Evolutionary conservation across 2,329 filamentous ascomycete species (phyloP), one percentile per base, ranked within the genome.

Genomic region (Colletotrichum spinosum): DNA sequence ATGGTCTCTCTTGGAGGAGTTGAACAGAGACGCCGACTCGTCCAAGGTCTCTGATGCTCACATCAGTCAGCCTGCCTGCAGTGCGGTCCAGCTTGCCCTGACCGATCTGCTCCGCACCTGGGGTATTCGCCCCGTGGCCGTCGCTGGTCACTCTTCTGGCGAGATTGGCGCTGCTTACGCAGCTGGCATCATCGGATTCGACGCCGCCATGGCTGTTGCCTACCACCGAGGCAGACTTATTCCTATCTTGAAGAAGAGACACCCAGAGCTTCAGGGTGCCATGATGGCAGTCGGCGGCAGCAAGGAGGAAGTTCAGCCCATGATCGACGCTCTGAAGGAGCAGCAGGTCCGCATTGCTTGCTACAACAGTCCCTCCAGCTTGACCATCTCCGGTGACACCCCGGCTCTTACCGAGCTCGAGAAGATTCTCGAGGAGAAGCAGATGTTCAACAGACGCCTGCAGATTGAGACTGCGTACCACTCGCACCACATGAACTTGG

Each of bases 211-310:
- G 72, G 75, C 77, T 0, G 77, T 83, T 10, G 85, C 85, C 1
- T 88, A 86, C 70, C 79, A 81, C 68, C 76, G 82, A 13, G 83
- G 81, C 2, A 76, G 79, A 35, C 76, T 82, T n/a, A 77, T 82
- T 4, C 77, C 78, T 2, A 74, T 79, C 2, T 69, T 84, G 49
- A 82, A 79, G 61, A 65, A 77, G 52, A 76, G 75, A 39, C 74
- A 79, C 60, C 78, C 81, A 0, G 68, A 74, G 1, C 76, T 83
- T 0, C 50, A 75, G 8, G 86, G 86, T 0, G 75, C 80, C 10
- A 88, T 88, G 86, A 78, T 88, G 73, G 86, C 86, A 1, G 83
- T 87, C 4, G 86, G 83, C 2, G 78, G 78, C 3, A 79, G 75
- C 44, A 77, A 80, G 37, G 77, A 79, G 66, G 79, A 81, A 45